Evolutionary conservation across 2,329 filamentous ascomycete genomes (phyloP).

Genomic region (Paraphoma chrysanthemicola): DNA sequence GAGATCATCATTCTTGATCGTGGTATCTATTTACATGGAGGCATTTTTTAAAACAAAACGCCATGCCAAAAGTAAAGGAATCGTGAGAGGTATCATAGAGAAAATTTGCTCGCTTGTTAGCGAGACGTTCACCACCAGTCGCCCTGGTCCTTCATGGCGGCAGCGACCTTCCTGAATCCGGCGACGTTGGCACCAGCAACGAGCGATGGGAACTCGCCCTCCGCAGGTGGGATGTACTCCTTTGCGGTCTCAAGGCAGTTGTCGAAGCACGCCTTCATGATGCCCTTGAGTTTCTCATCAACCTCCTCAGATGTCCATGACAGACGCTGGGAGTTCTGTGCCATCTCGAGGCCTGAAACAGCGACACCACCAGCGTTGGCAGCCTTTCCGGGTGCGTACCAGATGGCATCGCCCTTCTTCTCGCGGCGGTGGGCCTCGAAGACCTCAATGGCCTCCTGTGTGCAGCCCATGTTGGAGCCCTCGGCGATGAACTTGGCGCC

Average conservation of each 20-base stretch:
- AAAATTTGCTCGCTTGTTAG: slow-evolving; percentile 16
- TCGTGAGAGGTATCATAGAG: slow-evolving; percentile 37
- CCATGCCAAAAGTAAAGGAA: slow-evolving; percentile 23
- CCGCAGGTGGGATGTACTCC: slow-evolving; percentile 79
- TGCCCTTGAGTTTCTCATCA: slow-evolving; percentile 85
- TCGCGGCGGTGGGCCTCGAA: slow-evolving; percentile 80
- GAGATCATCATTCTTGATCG: slow-evolving; percentile 18
- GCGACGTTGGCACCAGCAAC: slow-evolving; percentile 97
- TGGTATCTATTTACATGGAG: slow-evolving; percentile 29
- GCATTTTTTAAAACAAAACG: slow-evolving; percentile 18
- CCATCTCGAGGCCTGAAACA: slow-evolving; percentile 98
- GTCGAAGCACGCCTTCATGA: slow-evolving; percentile 94
- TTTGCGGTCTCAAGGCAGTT: slow-evolving; percentile 88
- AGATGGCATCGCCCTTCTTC: slow-evolving; percentile 76
- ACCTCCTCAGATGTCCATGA: slow-evolving; percentile 90
- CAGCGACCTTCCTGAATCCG: slow-evolving; percentile 94
- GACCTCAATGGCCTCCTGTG: slow-evolving; percentile 89
- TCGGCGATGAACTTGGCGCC: slow-evolving; percentile 90
- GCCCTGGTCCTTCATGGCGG: slow-evolving; percentile 94
- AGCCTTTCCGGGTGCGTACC: slow-evolving; percentile 96
- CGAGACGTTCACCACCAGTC: slow-evolving; percentile 73
- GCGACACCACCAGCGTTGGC: slow-evolving; percentile 98
- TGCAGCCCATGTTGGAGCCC: slow-evolving; percentile 99
- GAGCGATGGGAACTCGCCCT: slow-evolving; percentile 86
- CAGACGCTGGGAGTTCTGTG: slow-evolving; percentile 90